Conservation (phyloP, 768 basidiomycete species). For the Trametes cinnabarina region DNA sequence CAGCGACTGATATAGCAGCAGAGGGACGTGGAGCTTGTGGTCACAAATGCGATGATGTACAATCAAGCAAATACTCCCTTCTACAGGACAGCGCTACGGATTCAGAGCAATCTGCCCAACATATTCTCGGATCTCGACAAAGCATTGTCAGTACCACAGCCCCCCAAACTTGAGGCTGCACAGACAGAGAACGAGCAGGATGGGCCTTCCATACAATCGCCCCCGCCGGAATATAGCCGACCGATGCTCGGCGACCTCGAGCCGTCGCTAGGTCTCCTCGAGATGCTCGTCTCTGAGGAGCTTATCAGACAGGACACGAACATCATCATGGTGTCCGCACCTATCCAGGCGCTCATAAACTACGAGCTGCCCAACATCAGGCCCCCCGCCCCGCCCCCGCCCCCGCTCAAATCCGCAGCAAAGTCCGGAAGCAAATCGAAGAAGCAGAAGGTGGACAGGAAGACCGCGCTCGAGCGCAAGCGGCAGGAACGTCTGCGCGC, state of each 20-base stretch:
- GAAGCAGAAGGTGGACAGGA: constrained; percentile 22
- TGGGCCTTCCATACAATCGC: not conserved
- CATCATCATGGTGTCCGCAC: constrained; percentile 53
- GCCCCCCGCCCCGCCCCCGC: constrained; percentile 52
- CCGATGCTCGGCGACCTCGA: constrained; percentile 67
- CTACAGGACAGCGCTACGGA: constrained; percentile 65
- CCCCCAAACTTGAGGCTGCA: not conserved
- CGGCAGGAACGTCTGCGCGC: constrained; percentile 18
- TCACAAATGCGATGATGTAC: constrained; percentile 84
- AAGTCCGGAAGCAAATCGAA: constrained; percentile 30
- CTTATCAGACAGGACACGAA: constrained; percentile 52
- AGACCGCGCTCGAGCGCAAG: constrained; percentile 27
- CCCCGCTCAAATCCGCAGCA: constrained; percentile 1
- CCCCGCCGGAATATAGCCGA: not conserved
- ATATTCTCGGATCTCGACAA: constrained; percentile 44
- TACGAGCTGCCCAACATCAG: constrained; percentile 65
- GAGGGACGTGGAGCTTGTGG: constrained; percentile 81
- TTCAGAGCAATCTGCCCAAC: constrained; percentile 43
- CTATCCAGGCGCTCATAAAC: constrained; percentile 64
- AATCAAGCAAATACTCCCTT: constrained; percentile 73
- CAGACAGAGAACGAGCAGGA: not conserved
- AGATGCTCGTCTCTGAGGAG: constrained; percentile 53
- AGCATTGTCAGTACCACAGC: constrained; percentile 4
- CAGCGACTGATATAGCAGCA: constrained; percentile 26
- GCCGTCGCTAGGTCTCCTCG: constrained; percentile 55